Evolutionary conservation across 2,329 filamentous ascomycete species (phyloP), one percentile per base, ranked within the genome.

Genomic region (Fusarium pilosicola): DNA sequence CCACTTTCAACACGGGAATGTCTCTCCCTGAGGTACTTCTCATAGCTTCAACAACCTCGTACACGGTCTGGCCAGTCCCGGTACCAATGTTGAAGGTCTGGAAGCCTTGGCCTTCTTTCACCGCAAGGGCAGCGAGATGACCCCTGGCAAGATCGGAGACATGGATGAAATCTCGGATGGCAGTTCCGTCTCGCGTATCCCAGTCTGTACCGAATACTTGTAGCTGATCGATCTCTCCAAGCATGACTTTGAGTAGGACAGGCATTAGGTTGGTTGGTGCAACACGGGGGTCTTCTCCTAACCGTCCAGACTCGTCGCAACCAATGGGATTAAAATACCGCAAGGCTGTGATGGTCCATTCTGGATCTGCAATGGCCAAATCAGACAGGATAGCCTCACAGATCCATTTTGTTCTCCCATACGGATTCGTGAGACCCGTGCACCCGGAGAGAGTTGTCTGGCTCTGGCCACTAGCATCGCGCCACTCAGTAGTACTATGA

Each of bases 321-420:
- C 91, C 90, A 60, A 92, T 88, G 2, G 90, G 91, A 71, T 92
- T 92, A 83, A 92, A 92, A 80, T 92, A 92, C 36, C 90, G 86
- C 34, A 92, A 83, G 9, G 89, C 88, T 39, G 89, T 88, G 73
- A 92, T 89, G 22, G 86, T 87, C 89, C 90, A 91, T 30, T 86
- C 85, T 11, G 89, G 86, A 78, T 92, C 89, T 7, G 90, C 87
- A 24, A 84, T 81, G 20, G 89, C 89, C 45, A 90, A 81, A 77
- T 92, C 91, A 20, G 88, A 88, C 20, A 92, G 82, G 52, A 92
- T 92, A 14, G 89, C 89, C 77, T 92, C 91, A 68, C 88, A 89
- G 81, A 92, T 90, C 84, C 89, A 92, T 79, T 92, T 92, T 5
- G 90, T 89, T 59, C 90, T 86, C 24, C 90, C 90, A 76, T 92